phyloP scores from a whole-genome alignment of 2,329 filamentous ascomycete species.

The Alternaria arborescens region DNA sequence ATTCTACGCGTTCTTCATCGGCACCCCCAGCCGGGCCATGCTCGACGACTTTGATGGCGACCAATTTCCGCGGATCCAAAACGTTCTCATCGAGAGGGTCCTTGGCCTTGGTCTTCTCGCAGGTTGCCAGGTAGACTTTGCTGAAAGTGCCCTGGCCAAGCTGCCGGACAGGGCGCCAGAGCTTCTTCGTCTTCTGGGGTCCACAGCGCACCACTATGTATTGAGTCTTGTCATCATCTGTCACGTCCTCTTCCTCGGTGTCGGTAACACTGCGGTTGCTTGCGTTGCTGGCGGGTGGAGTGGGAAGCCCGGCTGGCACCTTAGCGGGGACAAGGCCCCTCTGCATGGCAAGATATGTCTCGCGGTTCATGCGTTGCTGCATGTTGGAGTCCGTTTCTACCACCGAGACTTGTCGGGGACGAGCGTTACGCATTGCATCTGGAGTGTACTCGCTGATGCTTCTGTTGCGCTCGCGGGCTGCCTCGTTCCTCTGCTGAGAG shows the following conservation, averaged over 20 bases:
- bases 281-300: slow-evolving; percentile 77
- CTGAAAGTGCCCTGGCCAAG: slow-evolving; percentile 96
- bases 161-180: slow-evolving; percentile 80
- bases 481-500: slow-evolving; percentile 44
- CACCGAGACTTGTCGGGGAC: slow-evolving; percentile 69
- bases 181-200: slow-evolving; percentile 75
- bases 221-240: slow-evolving; percentile 54
- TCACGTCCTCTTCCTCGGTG: slow-evolving; percentile 60
- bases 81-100: slow-evolving; percentile 56
- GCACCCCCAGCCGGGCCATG: slow-evolving; percentile 93
- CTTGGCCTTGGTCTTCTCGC: slow-evolving; percentile 64
- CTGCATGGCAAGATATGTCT: slow-evolving; percentile 80
- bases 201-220: slow-evolving; percentile 59
- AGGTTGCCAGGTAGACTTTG: slow-evolving; percentile 89
- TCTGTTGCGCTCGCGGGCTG: slow-evolving; percentile 72
- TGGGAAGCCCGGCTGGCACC: slow-evolving; percentile 62
- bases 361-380: slow-evolving; percentile 71
- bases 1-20: slow-evolving; percentile 90
- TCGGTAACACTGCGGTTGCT: slow-evolving; percentile 66
- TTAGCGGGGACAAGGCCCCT: slow-evolving; percentile 74
- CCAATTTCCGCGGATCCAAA: slow-evolving; percentile 78
- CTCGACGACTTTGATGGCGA: slow-evolving; percentile 94
- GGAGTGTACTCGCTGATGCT: slow-evolving; percentile 90
- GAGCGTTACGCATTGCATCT: slow-evolving; percentile 72
- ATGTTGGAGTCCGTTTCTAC: slow-evolving; percentile 59